phyloP scores from a whole-genome alignment of 2,329 filamentous ascomycete genomes.

The Calycina herbarum region DNA sequence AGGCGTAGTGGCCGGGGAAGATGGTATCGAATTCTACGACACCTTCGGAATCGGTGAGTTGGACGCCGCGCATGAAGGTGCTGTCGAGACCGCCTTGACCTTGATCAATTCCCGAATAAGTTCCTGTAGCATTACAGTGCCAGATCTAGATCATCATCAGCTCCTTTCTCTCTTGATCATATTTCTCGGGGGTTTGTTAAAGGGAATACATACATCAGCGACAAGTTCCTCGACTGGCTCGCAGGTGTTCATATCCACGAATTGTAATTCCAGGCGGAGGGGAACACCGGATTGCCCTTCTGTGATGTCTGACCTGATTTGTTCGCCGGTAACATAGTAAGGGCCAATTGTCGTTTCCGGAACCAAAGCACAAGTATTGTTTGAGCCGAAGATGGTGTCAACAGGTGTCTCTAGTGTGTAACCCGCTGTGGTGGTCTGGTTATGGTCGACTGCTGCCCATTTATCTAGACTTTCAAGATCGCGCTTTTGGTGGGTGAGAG shows the following conservation, averaged over 20 bases:
- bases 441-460: constrained; percentile 11
- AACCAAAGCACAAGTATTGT: constrained; percentile 49
- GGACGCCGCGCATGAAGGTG: constrained; percentile 46
- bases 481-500: constrained; percentile 12
- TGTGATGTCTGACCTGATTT: constrained; percentile 48
- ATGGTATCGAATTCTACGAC: constrained; percentile 45
- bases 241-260: constrained; percentile 55
- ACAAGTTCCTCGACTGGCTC: constrained; percentile 46
- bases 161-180: too few species aligned
- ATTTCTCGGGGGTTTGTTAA: too few species aligned
- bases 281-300: constrained; percentile 50
- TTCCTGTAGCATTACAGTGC: constrained; percentile 42
- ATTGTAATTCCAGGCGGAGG: constrained; percentile 52
- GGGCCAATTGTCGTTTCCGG: constrained; percentile 55
- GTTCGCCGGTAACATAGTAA: constrained; percentile 43
- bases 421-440: constrained; percentile 10
- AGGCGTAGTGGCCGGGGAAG: constrained; percentile 48
- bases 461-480: constrained; percentile 11
- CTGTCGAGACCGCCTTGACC: constrained; percentile 42
- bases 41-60: constrained; percentile 44
- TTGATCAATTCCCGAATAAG: constrained; percentile 48
- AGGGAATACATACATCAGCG: not conserved
- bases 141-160: constrained; percentile 51
- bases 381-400: constrained; percentile 40
- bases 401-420: constrained; percentile 17